Evolutionary conservation across 1,139 yeast species (phyloP).

Genomic region (Sugiyamaella japonica): DNA sequence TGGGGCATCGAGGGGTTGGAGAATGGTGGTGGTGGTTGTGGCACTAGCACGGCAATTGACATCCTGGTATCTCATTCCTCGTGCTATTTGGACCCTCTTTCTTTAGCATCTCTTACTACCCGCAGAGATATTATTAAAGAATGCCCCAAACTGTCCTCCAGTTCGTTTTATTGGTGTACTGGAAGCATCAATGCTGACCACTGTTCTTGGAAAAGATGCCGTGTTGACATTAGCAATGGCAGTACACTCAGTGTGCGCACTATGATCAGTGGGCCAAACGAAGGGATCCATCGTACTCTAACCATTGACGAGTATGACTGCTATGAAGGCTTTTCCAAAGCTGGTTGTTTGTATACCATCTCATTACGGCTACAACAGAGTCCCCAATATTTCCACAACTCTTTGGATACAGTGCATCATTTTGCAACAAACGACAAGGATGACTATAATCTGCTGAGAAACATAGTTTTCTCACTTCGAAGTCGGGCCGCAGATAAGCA

Average conservation of each 20-base stretch:
- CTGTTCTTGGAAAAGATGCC: conserved; percentile 27
- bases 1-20: conserved; percentile 27
- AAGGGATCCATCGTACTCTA: conserved; percentile 12
- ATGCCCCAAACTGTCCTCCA: conserved; percentile 23
- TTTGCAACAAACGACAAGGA: conserved; percentile 33
- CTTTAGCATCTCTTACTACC: conserved; percentile 38
- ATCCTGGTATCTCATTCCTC: conserved; percentile 32
- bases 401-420: conserved; percentile 31
- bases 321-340: conserved; percentile 28
- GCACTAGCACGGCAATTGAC: not conserved
- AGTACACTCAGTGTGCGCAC: conserved; percentile 9
- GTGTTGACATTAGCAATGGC: conserved; percentile 20
- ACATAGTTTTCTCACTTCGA: conserved; percentile 36
- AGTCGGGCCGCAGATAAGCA: conserved; percentile 26
- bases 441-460: conserved; percentile 34
- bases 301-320: conserved; percentile 30
- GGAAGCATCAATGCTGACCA: conserved; percentile 14
- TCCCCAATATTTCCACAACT: conserved; percentile 31
- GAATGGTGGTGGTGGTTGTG: not conserved
- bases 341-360: conserved; percentile 23
- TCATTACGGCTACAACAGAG: conserved; percentile 35
- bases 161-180: conserved; percentile 20
- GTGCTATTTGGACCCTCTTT: conserved; percentile 31
- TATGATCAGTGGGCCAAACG: not conserved
- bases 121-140: conserved; percentile 37